Conservation (phyloP, 345 rosid species). For the Psidium friedrichsthalianum region DNA sequence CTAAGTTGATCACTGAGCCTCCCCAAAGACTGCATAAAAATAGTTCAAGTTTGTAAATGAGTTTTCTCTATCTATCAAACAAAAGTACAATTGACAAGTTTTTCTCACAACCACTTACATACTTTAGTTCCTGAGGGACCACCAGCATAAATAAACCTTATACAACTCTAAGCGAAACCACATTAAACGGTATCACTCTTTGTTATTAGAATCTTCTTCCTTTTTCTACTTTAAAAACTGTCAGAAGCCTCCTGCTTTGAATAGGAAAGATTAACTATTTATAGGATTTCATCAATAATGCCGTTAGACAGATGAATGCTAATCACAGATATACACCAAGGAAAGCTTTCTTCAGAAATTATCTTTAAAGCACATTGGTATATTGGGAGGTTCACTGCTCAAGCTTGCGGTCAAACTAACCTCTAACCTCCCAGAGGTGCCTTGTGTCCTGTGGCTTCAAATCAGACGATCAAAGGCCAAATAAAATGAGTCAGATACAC, state of each 20-base stretch:
- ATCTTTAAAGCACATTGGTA: background rate
- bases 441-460: background rate
- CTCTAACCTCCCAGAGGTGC: background rate
- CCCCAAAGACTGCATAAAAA: slow-evolving; percentile 85
- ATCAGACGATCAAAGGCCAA: background rate
- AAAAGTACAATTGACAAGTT: background rate
- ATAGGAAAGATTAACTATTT: background rate
- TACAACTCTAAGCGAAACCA: background rate
- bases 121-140: background rate
- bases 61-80: background rate
- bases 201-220: background rate
- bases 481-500: background rate
- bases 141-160: background rate
- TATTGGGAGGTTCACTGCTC: background rate
- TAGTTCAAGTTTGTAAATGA: background rate
- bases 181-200: background rate
- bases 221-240: background rate
- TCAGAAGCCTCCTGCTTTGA: background rate
- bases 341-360: background rate
- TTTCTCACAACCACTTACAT: background rate
- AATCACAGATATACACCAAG: background rate
- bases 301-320: background rate
- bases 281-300: background rate
- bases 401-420: background rate
- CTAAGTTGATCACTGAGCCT: slow-evolving; percentile 84